phyloP scores from a whole-genome alignment of 371 early-diverging fungal genomes.

The Mortierella sp. region DNA sequence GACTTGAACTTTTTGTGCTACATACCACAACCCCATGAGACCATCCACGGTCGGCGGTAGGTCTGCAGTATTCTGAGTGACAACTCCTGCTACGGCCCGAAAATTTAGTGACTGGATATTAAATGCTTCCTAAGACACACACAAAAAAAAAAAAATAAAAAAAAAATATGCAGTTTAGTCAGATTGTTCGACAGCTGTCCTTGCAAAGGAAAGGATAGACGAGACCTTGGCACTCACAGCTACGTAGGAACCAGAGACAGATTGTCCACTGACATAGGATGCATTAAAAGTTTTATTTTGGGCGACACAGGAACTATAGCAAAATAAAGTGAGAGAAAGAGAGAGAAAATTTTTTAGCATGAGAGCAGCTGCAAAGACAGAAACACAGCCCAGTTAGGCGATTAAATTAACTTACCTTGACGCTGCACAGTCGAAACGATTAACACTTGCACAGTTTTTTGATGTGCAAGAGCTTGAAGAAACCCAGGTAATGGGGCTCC shows the following conservation, averaged over 20 bases:
- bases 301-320: not conserved
- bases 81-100: slow-evolving; percentile 16
- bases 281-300: slow-evolving; percentile 6
- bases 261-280: slow-evolving; percentile 30
- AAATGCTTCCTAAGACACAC: slow-evolving; percentile 22
- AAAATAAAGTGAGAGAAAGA: not conserved
- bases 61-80: slow-evolving; percentile 11
- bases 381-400: not conserved
- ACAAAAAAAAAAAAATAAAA: not conserved
- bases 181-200: no score
- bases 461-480: slow-evolving; percentile 13
- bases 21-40: slow-evolving; percentile 54
- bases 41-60: slow-evolving; percentile 32
- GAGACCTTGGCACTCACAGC: not conserved
- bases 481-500: slow-evolving; percentile 50
- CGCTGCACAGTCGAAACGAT: slow-evolving; percentile 26
- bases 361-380: no score
- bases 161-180: no score
- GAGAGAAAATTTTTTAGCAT: no score
- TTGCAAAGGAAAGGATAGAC: no score
- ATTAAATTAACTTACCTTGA: slow-evolving; percentile 30
- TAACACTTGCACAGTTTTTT: slow-evolving; percentile 1
- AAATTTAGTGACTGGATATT: slow-evolving; percentile 14
- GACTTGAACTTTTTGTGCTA: slow-evolving; percentile 5
- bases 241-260: not conserved